A percentile compares a stretch with the other conserved stretches of the same genome.
Evolutionary conservation across 2,329 filamentous ascomycete species (phyloP).

Genomic region (Pyrenochaeta sp.): DNA sequence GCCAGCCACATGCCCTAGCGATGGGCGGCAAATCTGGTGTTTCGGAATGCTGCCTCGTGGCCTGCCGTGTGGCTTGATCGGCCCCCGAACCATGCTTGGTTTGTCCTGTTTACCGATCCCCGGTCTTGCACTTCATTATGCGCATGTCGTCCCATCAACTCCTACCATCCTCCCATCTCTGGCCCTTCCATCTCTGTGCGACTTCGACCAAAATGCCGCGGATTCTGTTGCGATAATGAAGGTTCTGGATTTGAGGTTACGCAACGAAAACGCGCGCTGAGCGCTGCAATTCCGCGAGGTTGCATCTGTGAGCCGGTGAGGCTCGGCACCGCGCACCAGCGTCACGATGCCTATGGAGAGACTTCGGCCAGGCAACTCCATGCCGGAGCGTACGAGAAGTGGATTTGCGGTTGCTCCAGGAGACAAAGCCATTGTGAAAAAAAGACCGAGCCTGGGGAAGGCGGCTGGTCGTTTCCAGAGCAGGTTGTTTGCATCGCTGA

Average conservation of each 20-base stretch:
- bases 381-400: constrained; percentile 26
- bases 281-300: constrained; percentile 11
- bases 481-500: constrained; percentile 43
- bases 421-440: constrained; percentile 32
- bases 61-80: constrained; percentile 7
- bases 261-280: constrained; percentile 21
- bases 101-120: constrained; percentile 2
- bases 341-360: constrained; percentile 30
- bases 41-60: constrained; percentile 11
- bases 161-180: neutral
- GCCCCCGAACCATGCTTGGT: constrained; percentile 1
- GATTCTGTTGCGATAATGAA: constrained; percentile 16
- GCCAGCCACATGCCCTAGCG: neutral
- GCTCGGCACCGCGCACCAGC: constrained; percentile 11
- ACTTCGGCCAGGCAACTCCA: constrained; percentile 31
- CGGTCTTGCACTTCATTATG: neutral
- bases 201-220: constrained; percentile 11
- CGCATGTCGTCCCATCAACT: neutral
- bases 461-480: constrained; percentile 45
- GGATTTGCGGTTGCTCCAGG: constrained; percentile 21
- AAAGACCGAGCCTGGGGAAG: constrained; percentile 41
- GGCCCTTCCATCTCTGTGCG: constrained; percentile 8
- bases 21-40: constrained; percentile 1
- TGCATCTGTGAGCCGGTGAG: constrained; percentile 10
- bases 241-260: constrained; percentile 14